A percentile compares a stretch with the other conserved stretches of the same genome.
phyloP scores from a whole-genome alignment of 768 basidiomycete genomes.

The Leccinum subgranulosum region DNA sequence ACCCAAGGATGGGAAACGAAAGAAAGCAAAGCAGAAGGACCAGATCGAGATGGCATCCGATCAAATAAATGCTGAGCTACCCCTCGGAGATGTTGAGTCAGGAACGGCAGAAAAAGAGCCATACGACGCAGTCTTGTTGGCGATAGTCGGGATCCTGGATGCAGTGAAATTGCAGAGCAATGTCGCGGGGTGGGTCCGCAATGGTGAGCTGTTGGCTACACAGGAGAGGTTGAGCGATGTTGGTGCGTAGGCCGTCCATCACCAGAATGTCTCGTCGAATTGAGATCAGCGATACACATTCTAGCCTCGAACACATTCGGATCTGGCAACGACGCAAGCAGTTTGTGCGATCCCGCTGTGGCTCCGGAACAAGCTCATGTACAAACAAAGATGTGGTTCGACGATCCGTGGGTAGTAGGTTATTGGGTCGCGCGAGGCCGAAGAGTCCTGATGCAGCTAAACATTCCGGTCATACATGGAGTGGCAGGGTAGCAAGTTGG shows the following conservation, averaged over 20 bases:
- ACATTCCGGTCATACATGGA: constrained; percentile 46
- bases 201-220: constrained; percentile 44
- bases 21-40: constrained; percentile 6
- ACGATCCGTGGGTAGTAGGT: constrained; percentile 36
- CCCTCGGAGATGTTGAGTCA: background rate
- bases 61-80: background rate
- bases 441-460: constrained; percentile 44
- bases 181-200: constrained; percentile 64
- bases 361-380: constrained; percentile 4
- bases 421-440: constrained; percentile 57
- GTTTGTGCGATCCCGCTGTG: constrained; percentile 5
- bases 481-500: constrained; percentile 23
- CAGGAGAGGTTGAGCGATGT: constrained; percentile 3
- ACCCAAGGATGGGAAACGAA: constrained; percentile 9
- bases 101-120: constrained; percentile 15
- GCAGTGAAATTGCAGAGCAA: constrained; percentile 55
- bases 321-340: constrained; percentile 16
- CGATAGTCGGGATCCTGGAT: constrained; percentile 66
- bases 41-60: background rate
- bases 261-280: background rate
- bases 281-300: background rate
- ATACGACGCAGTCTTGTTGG: constrained; percentile 54
- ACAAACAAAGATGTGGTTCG: constrained; percentile 48
- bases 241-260: background rate
- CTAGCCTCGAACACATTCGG: background rate